These are phyloP conservation scores for Emericellopsis atlantica DNA, from an alignment of 2,329 filamentous ascomycete species.

Conservation along the genomic window DNA sequence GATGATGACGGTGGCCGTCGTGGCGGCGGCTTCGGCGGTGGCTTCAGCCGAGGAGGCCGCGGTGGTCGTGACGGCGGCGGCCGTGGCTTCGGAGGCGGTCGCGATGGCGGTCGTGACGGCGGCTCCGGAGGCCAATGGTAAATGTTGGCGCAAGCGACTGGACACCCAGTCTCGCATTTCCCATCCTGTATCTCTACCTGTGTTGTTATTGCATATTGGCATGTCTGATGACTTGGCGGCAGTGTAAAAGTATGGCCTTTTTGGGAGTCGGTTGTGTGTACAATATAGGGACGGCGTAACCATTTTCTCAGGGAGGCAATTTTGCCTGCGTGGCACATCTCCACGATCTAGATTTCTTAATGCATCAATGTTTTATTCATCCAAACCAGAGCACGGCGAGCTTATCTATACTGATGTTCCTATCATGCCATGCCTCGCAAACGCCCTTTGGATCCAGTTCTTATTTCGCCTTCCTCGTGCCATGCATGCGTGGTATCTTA, in stretches of 20 bases:
- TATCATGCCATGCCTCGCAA: no score
- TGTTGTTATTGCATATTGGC: no score
- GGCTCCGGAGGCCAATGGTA: no score
- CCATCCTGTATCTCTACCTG: no score
- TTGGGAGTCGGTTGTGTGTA: neutral
- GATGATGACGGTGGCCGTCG: constrained; percentile 3
- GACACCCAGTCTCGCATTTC: no score
- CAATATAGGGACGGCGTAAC: neutral
- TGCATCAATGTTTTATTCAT: no score
- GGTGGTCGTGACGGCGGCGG: neutral
- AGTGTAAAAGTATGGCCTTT: constrained; percentile 1
- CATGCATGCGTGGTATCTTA: neutral
- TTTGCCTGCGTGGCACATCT: neutral
- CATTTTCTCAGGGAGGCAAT: no score
- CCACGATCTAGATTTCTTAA: neutral
- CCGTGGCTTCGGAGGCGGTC: neutral
- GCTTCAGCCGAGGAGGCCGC: neutral
- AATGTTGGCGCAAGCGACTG: no score
- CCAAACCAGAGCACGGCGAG: no score
- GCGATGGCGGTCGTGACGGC: neutral
- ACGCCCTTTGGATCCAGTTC: neutral
- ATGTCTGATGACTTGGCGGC: no score
- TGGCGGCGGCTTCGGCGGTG: neutral
- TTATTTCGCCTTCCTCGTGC: neutral
- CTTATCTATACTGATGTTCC: no score